Evolutionary conservation across 1,139 yeast species (phyloP), one percentile per base, ranked within the genome.

Genomic region (Kodamaea derodonti): DNA sequence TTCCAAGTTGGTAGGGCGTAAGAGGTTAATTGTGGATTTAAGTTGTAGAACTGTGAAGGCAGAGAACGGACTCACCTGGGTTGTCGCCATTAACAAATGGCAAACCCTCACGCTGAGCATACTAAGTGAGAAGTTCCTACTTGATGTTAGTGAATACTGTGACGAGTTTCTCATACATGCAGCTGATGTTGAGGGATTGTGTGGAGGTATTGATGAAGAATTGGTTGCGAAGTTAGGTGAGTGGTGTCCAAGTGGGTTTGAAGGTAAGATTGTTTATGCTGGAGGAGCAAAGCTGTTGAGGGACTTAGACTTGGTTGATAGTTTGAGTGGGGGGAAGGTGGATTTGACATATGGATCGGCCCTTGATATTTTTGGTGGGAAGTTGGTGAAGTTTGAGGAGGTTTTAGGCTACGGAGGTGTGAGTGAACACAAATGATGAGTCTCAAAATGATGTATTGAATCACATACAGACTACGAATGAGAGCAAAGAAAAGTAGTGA

Each of bases 41-140:
- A 87, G 97, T 54, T 90, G 97, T 55, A 71, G 95, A 37, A 69
- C 73, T 23, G 48, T 49, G 10, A 44, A 41, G 4, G 42, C 49
- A 6, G 50, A 49, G 1, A 66, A 60, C 3, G 56, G 48, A 3
- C 44, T 49, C 3, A 60, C 63, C 31, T 92, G 98, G 98, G 75
- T 81, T 16, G 97, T 94, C 6, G 97, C 97, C 4, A 92, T 88
- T 79, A 88, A 94, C 59, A 84, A 90, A 57, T 92, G 98, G 98
- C 97, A 90, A 59, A 85, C 94, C 0, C 62, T 90, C 27, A 92
- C 98, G 0, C 70, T 69, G 31, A 72, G 80, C 32, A 73, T 62
- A 36, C 65, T 92, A 36, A 66, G 68, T 33, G 55, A 57, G 27
- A 74, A 72, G 20, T 74, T 85, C 20, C 70, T 92, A 37, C 55